Evolutionary conservation across 441 rosid species (phyloP), one percentile per base, ranked within the genome.

Genomic region (Gossypium gossypioides): DNA sequence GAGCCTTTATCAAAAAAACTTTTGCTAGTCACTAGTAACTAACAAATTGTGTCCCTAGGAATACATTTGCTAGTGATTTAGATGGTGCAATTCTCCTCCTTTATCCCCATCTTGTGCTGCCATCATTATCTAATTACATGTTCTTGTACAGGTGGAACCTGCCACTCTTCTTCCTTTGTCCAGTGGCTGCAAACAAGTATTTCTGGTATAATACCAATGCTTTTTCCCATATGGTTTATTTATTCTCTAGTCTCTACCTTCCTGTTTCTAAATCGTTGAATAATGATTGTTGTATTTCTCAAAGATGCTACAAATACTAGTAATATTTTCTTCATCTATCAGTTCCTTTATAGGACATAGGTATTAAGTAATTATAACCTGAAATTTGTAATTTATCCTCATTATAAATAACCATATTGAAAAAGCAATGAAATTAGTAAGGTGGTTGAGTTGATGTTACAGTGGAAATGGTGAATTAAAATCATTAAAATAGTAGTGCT

Each of bases 121-220:
- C 37, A n/a, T 62, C 21, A 34, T 66, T 15, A 67, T 48, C 57
- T 48, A 22, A 34, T 68, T 8, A 9, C 32, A 19, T 62, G 25
- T 73, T 6, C 73, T 78, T 80, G 24, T 42, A 27, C 85, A 94
- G 99, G 89, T 94, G 71, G 99, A 94, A 86, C 91, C 99, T 19
- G 97, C 99, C 57, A 91, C 93, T 79, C 99, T 95, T 22, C 90
- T 91, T 76, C 99, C 99, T 72, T 76, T 95, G 84, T 83, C 93
- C 72, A 89, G 80, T 77, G 96, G 97, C 74, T 95, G 99, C 90
- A 95, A 91, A 80, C 99, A 95, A 88, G 99, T 92, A 22, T 92
- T 88, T 87, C 87, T 95, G 97, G 99, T 94, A 88, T 74, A n/a
- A 74, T 64, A 60, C 66, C 46, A 40, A 27, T 73, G 61, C 22